These are phyloP conservation scores for Botryobasidium botryosum DNA, from an alignment of 768 basidiomycete species.

Conservation along the genomic window DNA sequence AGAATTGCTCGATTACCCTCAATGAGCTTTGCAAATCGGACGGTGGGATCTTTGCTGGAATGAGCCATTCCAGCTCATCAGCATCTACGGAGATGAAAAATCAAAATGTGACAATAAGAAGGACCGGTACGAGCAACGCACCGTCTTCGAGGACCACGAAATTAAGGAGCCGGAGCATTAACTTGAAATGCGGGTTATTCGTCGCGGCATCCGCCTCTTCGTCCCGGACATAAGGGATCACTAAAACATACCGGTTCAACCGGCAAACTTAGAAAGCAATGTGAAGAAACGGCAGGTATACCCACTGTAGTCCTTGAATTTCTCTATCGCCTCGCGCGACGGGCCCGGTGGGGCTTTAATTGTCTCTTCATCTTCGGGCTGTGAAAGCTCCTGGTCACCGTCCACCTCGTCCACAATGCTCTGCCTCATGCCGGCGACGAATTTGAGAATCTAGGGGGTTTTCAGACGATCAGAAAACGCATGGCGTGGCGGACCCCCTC, in stretches of 20 bases:
- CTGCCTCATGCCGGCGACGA: slow-evolving; percentile 42
- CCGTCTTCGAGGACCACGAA: slow-evolving; percentile 55
- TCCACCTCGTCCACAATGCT: slow-evolving; percentile 46
- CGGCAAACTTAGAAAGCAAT: too few relatives aligned
- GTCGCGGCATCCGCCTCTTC: slow-evolving; percentile 62
- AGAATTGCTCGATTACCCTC: slow-evolving; percentile 68
- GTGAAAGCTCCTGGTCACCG: slow-evolving; percentile 15
- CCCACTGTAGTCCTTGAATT: slow-evolving; percentile 66
- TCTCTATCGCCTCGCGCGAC: slow-evolving; percentile 49
- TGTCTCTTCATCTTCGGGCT: slow-evolving; percentile 18
- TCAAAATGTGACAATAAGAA: slow-evolving; percentile 2
- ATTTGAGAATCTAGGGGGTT: slow-evolving; percentile 34
- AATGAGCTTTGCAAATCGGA: slow-evolving; percentile 49
- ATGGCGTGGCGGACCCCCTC: slow-evolving; percentile 1
- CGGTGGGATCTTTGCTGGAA: slow-evolving; percentile 56
- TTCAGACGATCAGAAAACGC: neutral
- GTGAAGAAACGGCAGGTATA: too few relatives aligned
- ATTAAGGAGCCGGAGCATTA: slow-evolving; percentile 64
- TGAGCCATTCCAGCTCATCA: slow-evolving; percentile 68
- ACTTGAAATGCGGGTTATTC: slow-evolving; percentile 61
- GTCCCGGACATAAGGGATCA: slow-evolving; percentile 58
- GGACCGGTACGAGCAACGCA: slow-evolving; percentile 18
- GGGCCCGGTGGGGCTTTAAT: slow-evolving; percentile 24
- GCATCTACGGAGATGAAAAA: slow-evolving; percentile 26
- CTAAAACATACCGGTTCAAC: too few relatives aligned